A percentile compares a stretch with the other conserved stretches of the same genome.
Conservation (phyloP, 1,139 yeast genomes). For the Suhomyces terraborum region DNA sequence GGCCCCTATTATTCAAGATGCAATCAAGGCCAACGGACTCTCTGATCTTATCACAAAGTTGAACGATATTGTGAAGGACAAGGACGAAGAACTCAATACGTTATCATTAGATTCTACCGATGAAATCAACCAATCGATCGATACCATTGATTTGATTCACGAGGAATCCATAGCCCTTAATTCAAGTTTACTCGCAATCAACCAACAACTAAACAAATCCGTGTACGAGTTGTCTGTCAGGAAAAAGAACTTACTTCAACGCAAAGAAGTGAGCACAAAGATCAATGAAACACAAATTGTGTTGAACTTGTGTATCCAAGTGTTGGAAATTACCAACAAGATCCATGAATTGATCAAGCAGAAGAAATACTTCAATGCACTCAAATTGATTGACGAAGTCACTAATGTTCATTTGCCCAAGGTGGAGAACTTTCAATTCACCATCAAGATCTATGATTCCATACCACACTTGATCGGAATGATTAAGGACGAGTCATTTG, state of each 20-base stretch:
- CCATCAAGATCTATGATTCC: constrained; percentile 68
- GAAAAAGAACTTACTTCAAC: constrained; percentile 55
- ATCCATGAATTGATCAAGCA: constrained; percentile 78
- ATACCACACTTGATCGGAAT: constrained; percentile 76
- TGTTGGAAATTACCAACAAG: constrained; percentile 81
- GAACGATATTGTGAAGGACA: constrained; percentile 57
- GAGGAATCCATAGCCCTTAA: constrained; percentile 56
- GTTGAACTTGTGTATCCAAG: constrained; percentile 72
- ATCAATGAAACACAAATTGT: constrained; percentile 65
- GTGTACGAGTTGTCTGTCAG: constrained; percentile 63
- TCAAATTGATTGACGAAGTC: constrained; percentile 78
- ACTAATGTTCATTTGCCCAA: constrained; percentile 66
- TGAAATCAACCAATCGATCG: constrained; percentile 54
- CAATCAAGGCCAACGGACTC: constrained; percentile 58
- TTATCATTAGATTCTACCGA: constrained; percentile 65
- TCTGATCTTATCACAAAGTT: constrained; percentile 58
- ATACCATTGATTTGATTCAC: constrained; percentile 59
- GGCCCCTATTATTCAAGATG: constrained; percentile 74
- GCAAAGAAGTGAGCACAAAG: constrained; percentile 59
- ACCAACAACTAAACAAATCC: constrained; percentile 57
- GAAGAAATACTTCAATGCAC: constrained; percentile 81
- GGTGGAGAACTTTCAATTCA: constrained; percentile 74
- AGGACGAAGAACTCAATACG: constrained; percentile 65
- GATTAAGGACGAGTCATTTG: constrained; percentile 78
- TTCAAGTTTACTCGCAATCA: constrained; percentile 52